Evolutionary conservation across 495 filamentous ascomycete genomes (phyloP), one percentile per base, ranked within the genome.

Genomic region (Hypoxylon fuscum): DNA sequence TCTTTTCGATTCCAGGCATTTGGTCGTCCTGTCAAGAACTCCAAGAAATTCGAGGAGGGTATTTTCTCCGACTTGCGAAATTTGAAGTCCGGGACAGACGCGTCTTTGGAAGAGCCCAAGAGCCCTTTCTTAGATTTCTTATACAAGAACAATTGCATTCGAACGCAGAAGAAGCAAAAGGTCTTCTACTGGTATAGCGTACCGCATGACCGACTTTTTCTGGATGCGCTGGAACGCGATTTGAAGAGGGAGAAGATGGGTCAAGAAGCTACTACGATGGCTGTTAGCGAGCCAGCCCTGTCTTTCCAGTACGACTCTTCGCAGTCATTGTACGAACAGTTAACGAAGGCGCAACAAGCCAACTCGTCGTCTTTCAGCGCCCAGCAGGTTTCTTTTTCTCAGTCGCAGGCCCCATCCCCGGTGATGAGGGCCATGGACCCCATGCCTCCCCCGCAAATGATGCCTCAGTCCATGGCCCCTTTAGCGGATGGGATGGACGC

Each of bases 161-260:
- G 95, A 63, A 98, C 95, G 21, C 95, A 98, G 77, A 98, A 98
- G 86, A 98, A 98, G 84, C 95, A 98, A 72, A 98, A 98, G 81
- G 95, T 98, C 64, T 98, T 98, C 69, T 98, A 97, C 78, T 98
- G 95, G 95, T 98, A 98, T 76, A 97, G 93, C 78, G 95, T 98
- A 50, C 95, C 95, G 5, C 95, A 98, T 74, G 95, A 98, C 79
- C 87, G 95, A 29, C 87, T 98, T 34, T 98, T 98, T 77, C 87
- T 98, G 52, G 95, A 98, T 81, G 95, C 95, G 40, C 81, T 98
- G 73, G 95, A 98, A 80, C 88, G 95, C 55, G 95, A 98, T 72
- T 76, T 98, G 73, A 98, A 98, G 86, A 85, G 95, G 68, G 95
- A 98, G 79, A 98, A 98, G 84, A 97, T 97, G 93, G 88, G 89